Conservation (phyloP, 768 basidiomycete genomes). For the Leccinum subgranulosum region DNA sequence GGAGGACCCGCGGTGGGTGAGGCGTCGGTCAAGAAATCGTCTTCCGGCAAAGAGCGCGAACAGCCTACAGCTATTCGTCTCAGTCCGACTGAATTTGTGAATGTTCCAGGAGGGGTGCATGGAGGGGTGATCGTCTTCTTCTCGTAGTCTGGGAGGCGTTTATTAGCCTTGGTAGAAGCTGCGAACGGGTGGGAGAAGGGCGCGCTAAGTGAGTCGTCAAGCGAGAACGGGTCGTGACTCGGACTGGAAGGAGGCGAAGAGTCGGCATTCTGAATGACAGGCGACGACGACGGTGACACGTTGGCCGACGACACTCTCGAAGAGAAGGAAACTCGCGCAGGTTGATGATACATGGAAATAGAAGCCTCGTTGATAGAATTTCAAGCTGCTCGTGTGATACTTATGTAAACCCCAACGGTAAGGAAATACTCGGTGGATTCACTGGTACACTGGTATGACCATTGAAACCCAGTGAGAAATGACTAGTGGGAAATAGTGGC, state of each 20-base stretch:
- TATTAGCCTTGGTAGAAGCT: constrained; percentile 50
- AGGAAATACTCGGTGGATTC: no score
- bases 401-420: no score
- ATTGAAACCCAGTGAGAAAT: background rate
- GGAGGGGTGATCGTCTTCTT: constrained; percentile 28
- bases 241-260: constrained; percentile 39
- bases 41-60: constrained; percentile 24
- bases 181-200: constrained; percentile 49
- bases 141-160: constrained; percentile 44
- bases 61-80: constrained; percentile 6
- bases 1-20: constrained; percentile 10
- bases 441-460: no score
- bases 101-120: constrained; percentile 21
- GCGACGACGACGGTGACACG: constrained; percentile 54
- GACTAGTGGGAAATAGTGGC: background rate
- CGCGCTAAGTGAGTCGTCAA: constrained; percentile 23
- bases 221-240: no score
- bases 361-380: background rate
- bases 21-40: constrained; percentile 16
- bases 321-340: background rate
- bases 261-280: constrained; percentile 34
- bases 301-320: constrained; percentile 12
- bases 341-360: constrained; percentile 9
- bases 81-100: constrained; percentile 14
- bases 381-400: background rate